Conservation (phyloP, 1,139 yeast species). For the Pichia sp. region DNA sequence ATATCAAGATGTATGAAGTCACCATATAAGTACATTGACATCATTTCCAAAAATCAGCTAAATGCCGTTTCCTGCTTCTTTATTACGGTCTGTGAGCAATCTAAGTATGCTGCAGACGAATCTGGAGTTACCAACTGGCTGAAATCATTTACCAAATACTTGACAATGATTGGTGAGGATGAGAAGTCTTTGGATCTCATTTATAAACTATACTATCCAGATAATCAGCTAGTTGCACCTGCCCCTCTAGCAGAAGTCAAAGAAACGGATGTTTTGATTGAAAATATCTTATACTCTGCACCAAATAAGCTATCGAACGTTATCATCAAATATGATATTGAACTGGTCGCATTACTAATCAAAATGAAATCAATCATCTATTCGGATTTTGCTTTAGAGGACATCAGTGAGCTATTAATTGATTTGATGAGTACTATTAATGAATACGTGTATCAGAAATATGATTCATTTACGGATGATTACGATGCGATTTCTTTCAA, state of each 20-base stretch:
- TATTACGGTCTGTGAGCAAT: slow-evolving; percentile 66
- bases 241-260: too few species aligned
- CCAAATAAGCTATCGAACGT: too few species aligned
- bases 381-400: slow-evolving; percentile 16
- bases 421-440: slow-evolving; percentile 32
- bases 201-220: slow-evolving; percentile 8
- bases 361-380: slow-evolving; percentile 29
- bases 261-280: too few species aligned
- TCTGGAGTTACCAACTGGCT: slow-evolving; percentile 40
- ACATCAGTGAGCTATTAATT: slow-evolving; percentile 19
- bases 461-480: slow-evolving; percentile 2
- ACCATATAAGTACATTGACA: slow-evolving; percentile 80
- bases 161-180: slow-evolving; percentile 50
- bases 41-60: slow-evolving; percentile 19
- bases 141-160: slow-evolving; percentile 33
- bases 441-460: slow-evolving; percentile 30
- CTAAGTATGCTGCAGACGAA: slow-evolving; percentile 40
- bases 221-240: too few species aligned
- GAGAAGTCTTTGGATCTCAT: slow-evolving; percentile 26
- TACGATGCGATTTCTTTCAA: slow-evolving; percentile 3
- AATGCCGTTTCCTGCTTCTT: slow-evolving; percentile 47
- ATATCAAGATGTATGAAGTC: slow-evolving; percentile 59
- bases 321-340: slow-evolving; percentile 27
- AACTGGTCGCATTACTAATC: slow-evolving; percentile 36
- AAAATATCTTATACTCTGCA: too few species aligned